Base-by-base conservation (phyloP, 306 rosid species). In the Quercus engelmannii region DNA sequence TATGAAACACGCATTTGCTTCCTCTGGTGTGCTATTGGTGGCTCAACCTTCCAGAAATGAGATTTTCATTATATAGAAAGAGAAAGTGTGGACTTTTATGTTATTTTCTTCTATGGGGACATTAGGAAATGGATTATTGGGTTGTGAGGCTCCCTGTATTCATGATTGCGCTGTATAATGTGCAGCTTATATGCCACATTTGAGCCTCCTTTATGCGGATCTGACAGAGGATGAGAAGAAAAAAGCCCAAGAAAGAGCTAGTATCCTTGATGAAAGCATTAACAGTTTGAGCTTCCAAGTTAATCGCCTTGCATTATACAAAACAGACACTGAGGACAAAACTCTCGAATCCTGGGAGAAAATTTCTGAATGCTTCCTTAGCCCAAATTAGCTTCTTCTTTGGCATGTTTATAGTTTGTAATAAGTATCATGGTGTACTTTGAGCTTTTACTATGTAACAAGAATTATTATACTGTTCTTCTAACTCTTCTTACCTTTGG, bases 311-410 rank as follows among this genome's bases (percentile, higher is more conserved):
- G 99, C 95, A 6, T 76, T 94, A 57, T 94, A 90, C 90, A 92
- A 86, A 88, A 92, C 99, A 0, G 92, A 92, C 82, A 83, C 95
- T 0, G 80, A 71, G 69, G 99, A 92, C 88, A 80, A 68, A 74
- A 86, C 95, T 79, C 92, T 91, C 33, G 43, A 91, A 70, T 92
- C 97, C 6, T 94, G 97, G 99, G 91, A 92, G 86, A 91, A 92
- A 86, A 87, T 94, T 75, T 87, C 90, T 38, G 97, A 88, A 68
- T 89, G 78, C 85, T 74, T 54, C 76, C 91, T 94, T 33, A 67
- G 64, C 73, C 75, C 86, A n/a, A 79, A 76, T 81, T 89, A 92
- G 81, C 65, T 80, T 19, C 17, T 69, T 68, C 69, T 54, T 51
- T 14, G 8, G 23, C 55, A 41, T 51, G 28, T 21, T 63, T 7